A percentile compares a stretch with the other conserved stretches of the same genome.
Evolutionary conservation across 2,329 filamentous ascomycete species (phyloP).

Genomic region (Fusarium cicatricum): DNA sequence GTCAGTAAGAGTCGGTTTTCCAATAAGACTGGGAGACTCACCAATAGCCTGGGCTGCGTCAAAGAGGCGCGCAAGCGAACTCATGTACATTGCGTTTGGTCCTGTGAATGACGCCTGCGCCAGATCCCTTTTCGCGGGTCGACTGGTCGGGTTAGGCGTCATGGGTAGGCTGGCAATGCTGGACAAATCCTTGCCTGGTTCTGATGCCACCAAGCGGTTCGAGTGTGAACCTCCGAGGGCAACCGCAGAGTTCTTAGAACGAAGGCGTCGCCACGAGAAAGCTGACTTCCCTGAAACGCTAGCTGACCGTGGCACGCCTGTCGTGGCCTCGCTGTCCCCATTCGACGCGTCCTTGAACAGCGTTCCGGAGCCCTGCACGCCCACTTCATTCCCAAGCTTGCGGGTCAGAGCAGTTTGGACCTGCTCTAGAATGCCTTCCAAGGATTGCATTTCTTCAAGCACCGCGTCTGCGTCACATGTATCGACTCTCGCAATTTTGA

Average conservation of each 20-base stretch:
- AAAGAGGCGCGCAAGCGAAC: constrained; percentile 86
- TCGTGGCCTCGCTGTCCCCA: constrained; percentile 54
- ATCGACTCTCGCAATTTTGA: constrained; percentile 84
- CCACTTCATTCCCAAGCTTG: constrained; percentile 93
- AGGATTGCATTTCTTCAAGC: constrained; percentile 89
- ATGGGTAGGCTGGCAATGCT: constrained; percentile 79
- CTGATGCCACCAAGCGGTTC: constrained; percentile 35
- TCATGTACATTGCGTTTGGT: constrained; percentile 91
- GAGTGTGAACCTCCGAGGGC: constrained; percentile 61
- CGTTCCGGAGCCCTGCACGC: constrained; percentile 75
- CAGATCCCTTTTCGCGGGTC: constrained; percentile 76
- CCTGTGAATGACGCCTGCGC: constrained; percentile 76
- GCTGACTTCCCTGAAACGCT: constrained; percentile 76
- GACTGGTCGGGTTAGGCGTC: constrained; percentile 70
- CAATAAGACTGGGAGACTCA: constrained; percentile 55
- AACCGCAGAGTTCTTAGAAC: constrained; percentile 85
- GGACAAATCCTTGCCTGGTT: constrained; percentile 49
- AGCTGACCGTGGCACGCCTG: constrained; percentile 59
- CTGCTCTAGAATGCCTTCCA: constrained; percentile 87
- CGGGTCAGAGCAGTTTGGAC: constrained; percentile 79
- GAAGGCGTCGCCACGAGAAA: constrained; percentile 88
- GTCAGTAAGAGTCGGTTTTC: constrained; percentile 34
- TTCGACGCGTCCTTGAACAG: constrained; percentile 77
- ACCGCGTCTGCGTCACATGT: constrained; percentile 91
- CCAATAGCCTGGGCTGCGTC: constrained; percentile 93